Evolutionary conservation across 257 asterid species (phyloP).

Genomic region (Ocimum tenuiflorum): DNA sequence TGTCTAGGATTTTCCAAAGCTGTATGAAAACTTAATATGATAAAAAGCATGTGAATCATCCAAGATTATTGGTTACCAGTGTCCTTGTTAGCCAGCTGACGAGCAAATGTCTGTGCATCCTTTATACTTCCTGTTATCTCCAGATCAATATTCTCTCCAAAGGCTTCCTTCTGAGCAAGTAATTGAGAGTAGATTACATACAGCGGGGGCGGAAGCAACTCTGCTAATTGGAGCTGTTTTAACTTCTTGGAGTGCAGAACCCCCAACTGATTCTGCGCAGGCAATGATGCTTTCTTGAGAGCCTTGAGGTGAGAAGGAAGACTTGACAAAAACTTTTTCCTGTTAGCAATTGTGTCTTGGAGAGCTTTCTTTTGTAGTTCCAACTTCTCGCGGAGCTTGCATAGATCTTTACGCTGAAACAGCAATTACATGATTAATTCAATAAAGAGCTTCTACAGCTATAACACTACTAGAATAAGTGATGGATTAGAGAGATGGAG

Average conservation of each 20-base stretch:
- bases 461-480: not conserved
- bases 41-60: not conserved
- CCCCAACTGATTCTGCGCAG: slow-evolving; percentile 82
- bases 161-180: slow-evolving; percentile 92
- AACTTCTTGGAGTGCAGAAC: slow-evolving; percentile 71
- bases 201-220: slow-evolving; percentile 91
- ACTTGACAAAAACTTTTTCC: slow-evolving; percentile 81
- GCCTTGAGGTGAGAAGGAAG: slow-evolving; percentile 98
- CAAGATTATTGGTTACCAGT: slow-evolving; percentile 37
- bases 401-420: slow-evolving; percentile 83
- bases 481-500: not conserved
- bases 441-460: not conserved
- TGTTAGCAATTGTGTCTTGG: slow-evolving; percentile 70
- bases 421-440: slow-evolving; percentile 16
- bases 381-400: slow-evolving; percentile 74
- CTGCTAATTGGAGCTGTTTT: slow-evolving; percentile 91
- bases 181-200: slow-evolving; percentile 81
- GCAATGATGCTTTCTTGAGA: slow-evolving; percentile 91
- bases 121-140: slow-evolving; percentile 81
- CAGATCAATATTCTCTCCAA: slow-evolving; percentile 78
- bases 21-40: slow-evolving; percentile 1
- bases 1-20: not conserved
- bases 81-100: slow-evolving; percentile 79
- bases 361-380: slow-evolving; percentile 79
- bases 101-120: slow-evolving; percentile 84